These are phyloP conservation scores for Fragosphaeria purpurea DNA, from an alignment of 2,329 filamentous ascomycete genomes.

Conservation along the genomic window DNA sequence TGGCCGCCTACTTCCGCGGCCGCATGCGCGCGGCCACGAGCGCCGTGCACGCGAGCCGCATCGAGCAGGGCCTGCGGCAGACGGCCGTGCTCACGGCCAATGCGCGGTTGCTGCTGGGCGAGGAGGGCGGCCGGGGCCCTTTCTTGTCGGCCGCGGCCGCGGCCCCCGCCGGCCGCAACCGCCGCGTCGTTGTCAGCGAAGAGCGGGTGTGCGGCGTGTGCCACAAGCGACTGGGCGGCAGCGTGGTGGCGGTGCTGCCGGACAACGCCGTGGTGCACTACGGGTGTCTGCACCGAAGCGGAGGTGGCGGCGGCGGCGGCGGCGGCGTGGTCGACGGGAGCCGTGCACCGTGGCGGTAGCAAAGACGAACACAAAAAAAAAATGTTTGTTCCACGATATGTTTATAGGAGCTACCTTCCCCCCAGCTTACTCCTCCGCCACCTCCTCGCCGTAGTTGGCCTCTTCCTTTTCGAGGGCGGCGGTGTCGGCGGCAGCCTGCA, in stretches of 20 bases:
- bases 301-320: slow-evolving; percentile 23
- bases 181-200: slow-evolving; percentile 71
- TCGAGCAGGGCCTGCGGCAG: slow-evolving; percentile 67
- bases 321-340: slow-evolving; percentile 1
- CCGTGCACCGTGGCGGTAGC: no score
- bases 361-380: no score
- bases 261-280: slow-evolving; percentile 77
- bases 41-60: slow-evolving; percentile 66
- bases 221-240: slow-evolving; percentile 84
- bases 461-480: slow-evolving; percentile 55
- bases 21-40: slow-evolving; percentile 81
- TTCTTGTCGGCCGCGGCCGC: slow-evolving; percentile 8
- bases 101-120: slow-evolving; percentile 62
- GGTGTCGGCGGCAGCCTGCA: slow-evolving; percentile 34
- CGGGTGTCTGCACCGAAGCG: slow-evolving; percentile 55
- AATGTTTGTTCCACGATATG: no score
- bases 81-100: slow-evolving; percentile 72
- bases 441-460: slow-evolving; percentile 79
- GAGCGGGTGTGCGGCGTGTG: slow-evolving; percentile 87
- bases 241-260: slow-evolving; percentile 82
- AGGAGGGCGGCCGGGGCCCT: slow-evolving; percentile 26
- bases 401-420: no score
- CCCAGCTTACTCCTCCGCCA: slow-evolving; percentile 60
- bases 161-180: slow-evolving; percentile 43
- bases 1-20: slow-evolving; percentile 86